phyloP scores from a whole-genome alignment of 306 rosid genomes.

The Clitoria ternatea region DNA sequence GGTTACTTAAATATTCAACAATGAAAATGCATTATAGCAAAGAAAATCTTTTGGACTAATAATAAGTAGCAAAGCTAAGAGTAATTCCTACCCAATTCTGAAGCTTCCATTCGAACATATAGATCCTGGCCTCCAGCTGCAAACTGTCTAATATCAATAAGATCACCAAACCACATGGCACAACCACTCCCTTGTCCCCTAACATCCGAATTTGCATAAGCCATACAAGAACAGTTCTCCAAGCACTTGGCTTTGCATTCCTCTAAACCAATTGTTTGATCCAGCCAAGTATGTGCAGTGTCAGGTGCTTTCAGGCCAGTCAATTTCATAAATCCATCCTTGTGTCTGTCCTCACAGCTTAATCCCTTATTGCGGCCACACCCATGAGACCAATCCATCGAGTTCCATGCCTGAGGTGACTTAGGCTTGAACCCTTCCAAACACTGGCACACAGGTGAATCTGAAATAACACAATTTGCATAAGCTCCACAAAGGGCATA shows the following conservation, averaged over 20 bases:
- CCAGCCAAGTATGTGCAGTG: slow-evolving; percentile 47
- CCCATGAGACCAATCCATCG: slow-evolving; percentile 38
- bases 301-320: slow-evolving; percentile 55
- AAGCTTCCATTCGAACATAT: slow-evolving; percentile 49
- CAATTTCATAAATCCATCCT: slow-evolving; percentile 36
- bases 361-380: slow-evolving; percentile 31
- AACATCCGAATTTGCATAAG: slow-evolving; percentile 55
- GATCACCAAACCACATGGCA: slow-evolving; percentile 66
- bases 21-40: background rate
- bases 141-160: slow-evolving; percentile 43
- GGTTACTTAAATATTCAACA: background rate
- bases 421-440: slow-evolving; percentile 40
- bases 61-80: background rate
- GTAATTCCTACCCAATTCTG: slow-evolving; percentile 57
- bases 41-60: background rate
- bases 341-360: slow-evolving; percentile 28
- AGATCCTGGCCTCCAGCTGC: slow-evolving; percentile 60
- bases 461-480: slow-evolving; percentile 39
- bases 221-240: slow-evolving; percentile 54
- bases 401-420: slow-evolving; percentile 29
- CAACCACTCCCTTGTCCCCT: slow-evolving; percentile 63
- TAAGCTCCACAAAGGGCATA: slow-evolving; percentile 46
- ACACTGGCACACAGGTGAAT: slow-evolving; percentile 40
- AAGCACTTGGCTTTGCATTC: slow-evolving; percentile 34
- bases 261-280: slow-evolving; percentile 28